Evolutionary conservation across 164 flowering plant species (phyloP), one percentile per base, ranked within the genome.

Genomic region (Warburgia ugandensis): DNA sequence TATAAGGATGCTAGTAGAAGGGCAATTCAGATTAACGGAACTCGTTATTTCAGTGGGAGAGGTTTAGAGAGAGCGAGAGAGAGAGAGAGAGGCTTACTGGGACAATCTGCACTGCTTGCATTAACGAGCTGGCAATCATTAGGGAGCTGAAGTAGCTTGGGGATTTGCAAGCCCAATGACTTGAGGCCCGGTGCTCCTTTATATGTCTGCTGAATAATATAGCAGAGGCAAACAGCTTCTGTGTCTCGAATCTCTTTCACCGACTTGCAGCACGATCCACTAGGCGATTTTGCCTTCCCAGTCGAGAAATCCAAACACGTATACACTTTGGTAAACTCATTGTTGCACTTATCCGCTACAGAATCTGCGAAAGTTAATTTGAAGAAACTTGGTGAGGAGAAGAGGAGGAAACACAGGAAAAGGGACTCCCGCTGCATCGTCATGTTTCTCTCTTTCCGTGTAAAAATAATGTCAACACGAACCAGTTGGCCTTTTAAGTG

Each of bases 111-210:
- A 48, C 65, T 13, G 62, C 67, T 68, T 5, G 85, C 68, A 52
- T 78, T 75, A 17, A 61, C 49, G 40, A 85, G 4, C 30, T 65
- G 62, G 68, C 90, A 85, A 29, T 75, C 80, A 22, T 73, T 29
- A n/a, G 94, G 79, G 11, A 85, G 76, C 70, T 72, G 79, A 37
- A 85, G 65, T 38, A 85, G 50, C 67, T 58, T 70, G n/a, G 61
- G 45, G 41, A 68, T 77, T 36, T 78, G 76, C 14, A 85, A 48
- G 0, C 85, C 83, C 58, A 82, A 6, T 42, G 52, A 61, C 80
- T 77, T 85, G 23, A 74, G 39, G 59, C 55, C 44, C 8, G 55
- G 47, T 16, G 61, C 59, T 0, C 87, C 90, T 2, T 68, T 59
- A 45, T 78, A 73, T 1, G 66, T 54, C 66, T 74, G 72, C 56